phyloP scores from a whole-genome alignment of 2,329 filamentous ascomycete genomes.

The Fusarium piperis region DNA sequence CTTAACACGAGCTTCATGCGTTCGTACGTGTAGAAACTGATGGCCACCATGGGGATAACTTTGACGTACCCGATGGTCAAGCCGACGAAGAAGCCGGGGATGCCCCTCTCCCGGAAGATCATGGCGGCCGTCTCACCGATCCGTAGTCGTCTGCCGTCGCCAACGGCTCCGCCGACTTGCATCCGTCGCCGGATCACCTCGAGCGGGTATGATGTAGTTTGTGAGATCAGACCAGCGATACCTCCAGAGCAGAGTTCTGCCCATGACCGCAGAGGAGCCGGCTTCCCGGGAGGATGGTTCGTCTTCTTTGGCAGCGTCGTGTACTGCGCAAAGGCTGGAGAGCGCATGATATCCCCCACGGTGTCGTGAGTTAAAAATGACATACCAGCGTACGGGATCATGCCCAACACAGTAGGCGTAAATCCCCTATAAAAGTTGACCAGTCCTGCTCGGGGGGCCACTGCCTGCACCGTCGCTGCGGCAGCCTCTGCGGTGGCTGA shows the following conservation, averaged over 20 bases:
- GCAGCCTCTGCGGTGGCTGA: slow-evolving; percentile 55
- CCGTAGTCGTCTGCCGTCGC: slow-evolving; percentile 81
- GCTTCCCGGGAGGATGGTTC: slow-evolving; percentile 66
- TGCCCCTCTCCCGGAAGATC: slow-evolving; percentile 80
- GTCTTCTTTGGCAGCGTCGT: slow-evolving; percentile 76
- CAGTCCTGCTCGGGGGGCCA: slow-evolving; percentile 73
- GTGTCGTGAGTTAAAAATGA: slow-evolving; percentile 97
- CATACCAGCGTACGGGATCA: slow-evolving; percentile 95
- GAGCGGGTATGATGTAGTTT: slow-evolving; percentile 92
- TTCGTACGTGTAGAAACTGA: slow-evolving; percentile 74
- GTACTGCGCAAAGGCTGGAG: slow-evolving; percentile 71
- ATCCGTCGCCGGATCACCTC: slow-evolving; percentile 93
- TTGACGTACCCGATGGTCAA: slow-evolving; percentile 96
- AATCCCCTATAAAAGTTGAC: slow-evolving; percentile 97
- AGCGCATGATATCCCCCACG: slow-evolving; percentile 83
- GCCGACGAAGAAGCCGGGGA: slow-evolving; percentile 89
- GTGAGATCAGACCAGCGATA: slow-evolving; percentile 85
- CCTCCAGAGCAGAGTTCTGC: slow-evolving; percentile 89
- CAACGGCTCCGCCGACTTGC: slow-evolving; percentile 95
- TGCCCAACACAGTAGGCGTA: slow-evolving; percentile 86
- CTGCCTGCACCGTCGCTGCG: slow-evolving; percentile 53
- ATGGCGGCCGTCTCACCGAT: slow-evolving; percentile 81
- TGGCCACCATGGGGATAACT: slow-evolving; percentile 87
- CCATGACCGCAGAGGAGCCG: slow-evolving; percentile 80
- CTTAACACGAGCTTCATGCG: slow-evolving; percentile 70